Conservation (phyloP, 2,329 filamentous ascomycete species). For the Helotiales sp. region DNA sequence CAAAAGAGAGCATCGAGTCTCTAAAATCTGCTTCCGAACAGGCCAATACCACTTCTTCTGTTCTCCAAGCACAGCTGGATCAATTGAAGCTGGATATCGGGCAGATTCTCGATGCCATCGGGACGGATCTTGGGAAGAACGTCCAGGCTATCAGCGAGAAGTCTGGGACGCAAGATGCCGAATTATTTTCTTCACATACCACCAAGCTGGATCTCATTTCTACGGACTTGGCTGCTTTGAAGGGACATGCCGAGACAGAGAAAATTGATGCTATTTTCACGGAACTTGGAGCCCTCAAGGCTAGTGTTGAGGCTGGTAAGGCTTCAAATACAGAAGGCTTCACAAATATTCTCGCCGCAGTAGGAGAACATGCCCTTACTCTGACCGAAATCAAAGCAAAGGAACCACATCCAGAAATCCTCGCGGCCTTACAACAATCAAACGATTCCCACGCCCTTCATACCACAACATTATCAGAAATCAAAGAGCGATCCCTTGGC, state of each 20-base stretch:
- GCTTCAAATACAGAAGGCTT: conserved; percentile 27
- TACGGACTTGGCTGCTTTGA: conserved; percentile 33
- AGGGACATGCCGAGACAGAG: conserved; percentile 28
- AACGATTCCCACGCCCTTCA: conserved; percentile 36
- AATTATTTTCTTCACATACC: conserved; percentile 32
- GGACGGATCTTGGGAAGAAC: conserved; percentile 35
- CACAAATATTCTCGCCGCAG: conserved; percentile 25
- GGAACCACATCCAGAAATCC: conserved; percentile 28
- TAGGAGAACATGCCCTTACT: conserved; percentile 31
- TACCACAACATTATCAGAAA: conserved; percentile 26
- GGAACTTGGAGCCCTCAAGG: conserved; percentile 33
- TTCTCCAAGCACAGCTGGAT: conserved; percentile 41
- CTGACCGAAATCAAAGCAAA: conserved; percentile 34
- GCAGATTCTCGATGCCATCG: conserved; percentile 34
- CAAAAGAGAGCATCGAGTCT: conserved; percentile 31
- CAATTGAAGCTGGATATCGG: conserved; percentile 40
- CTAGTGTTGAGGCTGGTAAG: conserved; percentile 28
- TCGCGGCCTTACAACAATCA: conserved; percentile 34
- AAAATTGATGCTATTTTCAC: conserved; percentile 34
- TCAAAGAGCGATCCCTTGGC: conserved; percentile 33
- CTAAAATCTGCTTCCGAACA: conserved; percentile 34
- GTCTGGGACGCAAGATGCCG: conserved; percentile 23
- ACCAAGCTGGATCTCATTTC: conserved; percentile 37
- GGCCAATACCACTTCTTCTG: conserved; percentile 34
- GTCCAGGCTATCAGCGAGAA: conserved; percentile 34